Evolutionary conservation across 2,329 filamentous ascomycete genomes (phyloP).

Genomic region (Aspergillus aculeatinus): DNA sequence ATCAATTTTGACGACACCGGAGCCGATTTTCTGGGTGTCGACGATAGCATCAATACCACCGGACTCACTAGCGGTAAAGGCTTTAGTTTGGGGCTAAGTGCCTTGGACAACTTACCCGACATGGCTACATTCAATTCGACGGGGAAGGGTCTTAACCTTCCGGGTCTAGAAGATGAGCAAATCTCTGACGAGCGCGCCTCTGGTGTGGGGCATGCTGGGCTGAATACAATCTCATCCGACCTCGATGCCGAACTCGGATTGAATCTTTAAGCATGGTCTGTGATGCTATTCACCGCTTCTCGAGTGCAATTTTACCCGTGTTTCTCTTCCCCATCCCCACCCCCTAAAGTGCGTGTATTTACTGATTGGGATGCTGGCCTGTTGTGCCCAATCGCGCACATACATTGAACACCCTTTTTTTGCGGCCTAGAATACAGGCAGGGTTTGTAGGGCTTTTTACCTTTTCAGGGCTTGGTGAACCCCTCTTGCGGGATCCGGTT

Average conservation of each 20-base stretch:
- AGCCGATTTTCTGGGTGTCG: slow-evolving; percentile 36
- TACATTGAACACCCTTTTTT: no score
- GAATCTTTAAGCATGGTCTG: slow-evolving; percentile 12
- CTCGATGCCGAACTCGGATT: slow-evolving; percentile 25
- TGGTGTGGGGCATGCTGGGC: slow-evolving; percentile 14
- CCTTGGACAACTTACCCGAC: slow-evolving; percentile 16
- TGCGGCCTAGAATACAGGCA: no score
- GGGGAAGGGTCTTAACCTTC: slow-evolving; percentile 16
- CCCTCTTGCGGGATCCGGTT: background rate
- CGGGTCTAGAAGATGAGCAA: slow-evolving; percentile 5
- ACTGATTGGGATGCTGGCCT: background rate
- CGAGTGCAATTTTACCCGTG: background rate
- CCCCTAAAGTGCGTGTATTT: background rate
- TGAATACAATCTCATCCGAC: slow-evolving; percentile 10
- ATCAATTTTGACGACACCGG: slow-evolving; percentile 48
- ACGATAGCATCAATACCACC: slow-evolving; percentile 20
- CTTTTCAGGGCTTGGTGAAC: no score
- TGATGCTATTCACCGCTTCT: background rate
- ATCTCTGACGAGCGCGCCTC: background rate
- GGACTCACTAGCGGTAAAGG: slow-evolving; percentile 12
- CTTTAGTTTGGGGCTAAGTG: slow-evolving; percentile 14
- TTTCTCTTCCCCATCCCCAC: background rate
- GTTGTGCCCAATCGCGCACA: background rate
- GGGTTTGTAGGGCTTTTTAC: no score
- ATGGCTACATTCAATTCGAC: slow-evolving; percentile 18